Conservation (phyloP, 225 moss, liverwort and hornwort genomes). For the Neckera pumila region DNA sequence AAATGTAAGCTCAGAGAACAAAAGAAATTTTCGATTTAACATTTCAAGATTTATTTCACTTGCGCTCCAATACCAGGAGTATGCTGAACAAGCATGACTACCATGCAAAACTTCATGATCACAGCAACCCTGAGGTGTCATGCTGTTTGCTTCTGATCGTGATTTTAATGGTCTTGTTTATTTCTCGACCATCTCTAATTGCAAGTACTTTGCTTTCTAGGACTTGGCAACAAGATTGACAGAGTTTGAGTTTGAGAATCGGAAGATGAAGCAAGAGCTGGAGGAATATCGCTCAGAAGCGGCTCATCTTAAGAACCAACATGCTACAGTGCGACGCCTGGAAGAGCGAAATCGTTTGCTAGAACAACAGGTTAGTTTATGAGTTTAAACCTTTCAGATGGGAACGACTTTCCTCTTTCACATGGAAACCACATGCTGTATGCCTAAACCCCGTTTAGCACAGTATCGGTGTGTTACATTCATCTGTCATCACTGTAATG, state of each 20-base stretch:
- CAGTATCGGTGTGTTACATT: neutral
- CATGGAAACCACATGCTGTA: neutral
- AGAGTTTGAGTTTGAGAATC: constrained; percentile 72
- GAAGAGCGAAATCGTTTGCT: constrained; percentile 93
- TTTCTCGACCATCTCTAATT: neutral
- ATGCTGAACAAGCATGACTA: neutral
- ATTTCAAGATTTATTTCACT: neutral
- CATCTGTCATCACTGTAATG: neutral
- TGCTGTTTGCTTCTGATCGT: neutral
- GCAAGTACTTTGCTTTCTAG: constrained; percentile 13
- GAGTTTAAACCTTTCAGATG: neutral
- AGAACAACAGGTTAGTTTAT: constrained; percentile 71
- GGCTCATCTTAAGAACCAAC: constrained; percentile 84
- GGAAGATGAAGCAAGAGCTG: constrained; percentile 84
- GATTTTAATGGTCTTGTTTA: neutral
- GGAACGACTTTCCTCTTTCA: neutral
- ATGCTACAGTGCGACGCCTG: constrained; percentile 86
- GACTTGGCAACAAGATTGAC: constrained; percentile 63
- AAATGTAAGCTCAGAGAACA: neutral
- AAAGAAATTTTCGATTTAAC: neutral
- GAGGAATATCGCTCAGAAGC: constrained; percentile 88
- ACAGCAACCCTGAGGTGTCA: neutral
- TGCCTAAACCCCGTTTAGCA: neutral
- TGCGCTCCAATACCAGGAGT: neutral
- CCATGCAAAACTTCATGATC: neutral